These are phyloP conservation scores for Aureobasidium sp. DNA, from an alignment of 2,329 filamentous ascomycete genomes.

Conservation along the genomic window DNA sequence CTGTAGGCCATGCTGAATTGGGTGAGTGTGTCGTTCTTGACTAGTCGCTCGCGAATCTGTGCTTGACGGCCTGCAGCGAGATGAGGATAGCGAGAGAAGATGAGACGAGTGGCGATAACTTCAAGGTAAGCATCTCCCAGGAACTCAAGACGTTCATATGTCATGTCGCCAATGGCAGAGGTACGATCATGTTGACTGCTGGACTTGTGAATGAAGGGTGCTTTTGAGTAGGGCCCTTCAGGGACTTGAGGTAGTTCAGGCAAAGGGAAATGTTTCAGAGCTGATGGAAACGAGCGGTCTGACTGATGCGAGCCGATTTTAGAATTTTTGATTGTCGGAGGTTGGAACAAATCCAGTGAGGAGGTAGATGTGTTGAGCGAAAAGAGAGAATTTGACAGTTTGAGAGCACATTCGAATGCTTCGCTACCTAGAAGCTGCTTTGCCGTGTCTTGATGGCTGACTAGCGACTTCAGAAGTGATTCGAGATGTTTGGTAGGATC, in stretches of 20 bases:
- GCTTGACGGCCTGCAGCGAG: slow-evolving; percentile 62
- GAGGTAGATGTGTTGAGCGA: slow-evolving; percentile 10
- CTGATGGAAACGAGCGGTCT: not conserved
- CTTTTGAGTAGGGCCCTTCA: slow-evolving; percentile 21
- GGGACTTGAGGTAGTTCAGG: slow-evolving; percentile 27
- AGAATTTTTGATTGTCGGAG: slow-evolving; percentile 1
- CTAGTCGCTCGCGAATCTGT: slow-evolving; percentile 68
- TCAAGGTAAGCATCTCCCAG: slow-evolving; percentile 83
- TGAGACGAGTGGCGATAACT: slow-evolving; percentile 65
- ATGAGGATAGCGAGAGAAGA: slow-evolving; percentile 63
- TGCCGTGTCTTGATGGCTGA: not conserved
- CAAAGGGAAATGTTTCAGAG: slow-evolving; percentile 20
- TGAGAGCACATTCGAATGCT: slow-evolving; percentile 6
- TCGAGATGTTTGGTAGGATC: slow-evolving; percentile 13
- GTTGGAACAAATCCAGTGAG: slow-evolving; percentile 8
- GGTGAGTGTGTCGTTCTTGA: slow-evolving; percentile 73
- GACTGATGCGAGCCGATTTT: slow-evolving; percentile 20
- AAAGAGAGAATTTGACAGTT: slow-evolving; percentile 1
- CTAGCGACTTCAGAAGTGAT: slow-evolving; percentile 1
- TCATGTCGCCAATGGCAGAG: slow-evolving; percentile 24
- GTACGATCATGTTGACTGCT: slow-evolving; percentile 22
- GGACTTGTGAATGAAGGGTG: slow-evolving; percentile 31
- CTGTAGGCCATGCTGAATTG: slow-evolving; percentile 64
- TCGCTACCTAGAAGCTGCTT: slow-evolving; percentile 7
- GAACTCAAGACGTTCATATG: slow-evolving; percentile 82